Conservation (phyloP, 108 stramenopile species). For the Nitzschia sp. region DNA sequence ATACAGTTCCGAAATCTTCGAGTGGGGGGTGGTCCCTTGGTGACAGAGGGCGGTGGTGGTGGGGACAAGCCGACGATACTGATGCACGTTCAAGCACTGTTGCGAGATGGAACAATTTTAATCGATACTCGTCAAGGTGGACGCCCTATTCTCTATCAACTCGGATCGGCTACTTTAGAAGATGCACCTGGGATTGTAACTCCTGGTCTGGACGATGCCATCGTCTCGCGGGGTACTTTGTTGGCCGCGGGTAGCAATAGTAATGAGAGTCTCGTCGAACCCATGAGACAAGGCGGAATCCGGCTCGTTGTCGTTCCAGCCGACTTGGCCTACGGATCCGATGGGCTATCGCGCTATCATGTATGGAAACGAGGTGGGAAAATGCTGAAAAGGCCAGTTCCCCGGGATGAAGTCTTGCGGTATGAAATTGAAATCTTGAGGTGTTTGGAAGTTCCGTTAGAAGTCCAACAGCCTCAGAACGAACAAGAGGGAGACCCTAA, state of each 20-base stretch:
- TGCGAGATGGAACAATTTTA: constrained; percentile 16
- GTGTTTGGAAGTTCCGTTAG: constrained; percentile 1
- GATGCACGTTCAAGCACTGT: constrained; percentile 22
- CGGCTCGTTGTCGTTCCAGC: constrained; percentile 21
- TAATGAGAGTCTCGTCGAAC: not conserved
- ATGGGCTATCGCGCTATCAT: constrained; percentile 25
- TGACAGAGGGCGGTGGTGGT: not conserved
- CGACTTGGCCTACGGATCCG: constrained; percentile 14
- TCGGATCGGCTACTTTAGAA: constrained; percentile 2
- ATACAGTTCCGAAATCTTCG: constrained; percentile 22
- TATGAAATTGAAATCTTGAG: constrained; percentile 32
- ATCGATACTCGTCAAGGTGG: constrained; percentile 15
- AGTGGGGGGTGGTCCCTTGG: constrained; percentile 13
- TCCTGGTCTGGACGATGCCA: constrained; percentile 16
- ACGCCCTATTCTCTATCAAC: not conserved
- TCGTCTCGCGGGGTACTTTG: not conserved
- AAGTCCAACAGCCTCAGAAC: not conserved
- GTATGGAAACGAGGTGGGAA: not conserved
- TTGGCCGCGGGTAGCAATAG: constrained; percentile 30
- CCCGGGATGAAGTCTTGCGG: constrained; percentile 19
- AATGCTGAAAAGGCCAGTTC: constrained; percentile 2
- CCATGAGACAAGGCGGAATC: constrained; percentile 18
- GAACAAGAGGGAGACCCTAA: not conserved
- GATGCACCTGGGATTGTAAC: not conserved
- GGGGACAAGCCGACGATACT: not conserved